Percentiles rank a stretch among this genome's conserved stretches.
Evolutionary conservation across 106 monocot species (phyloP).

Genomic region (Acanthochlamys bracteata): DNA sequence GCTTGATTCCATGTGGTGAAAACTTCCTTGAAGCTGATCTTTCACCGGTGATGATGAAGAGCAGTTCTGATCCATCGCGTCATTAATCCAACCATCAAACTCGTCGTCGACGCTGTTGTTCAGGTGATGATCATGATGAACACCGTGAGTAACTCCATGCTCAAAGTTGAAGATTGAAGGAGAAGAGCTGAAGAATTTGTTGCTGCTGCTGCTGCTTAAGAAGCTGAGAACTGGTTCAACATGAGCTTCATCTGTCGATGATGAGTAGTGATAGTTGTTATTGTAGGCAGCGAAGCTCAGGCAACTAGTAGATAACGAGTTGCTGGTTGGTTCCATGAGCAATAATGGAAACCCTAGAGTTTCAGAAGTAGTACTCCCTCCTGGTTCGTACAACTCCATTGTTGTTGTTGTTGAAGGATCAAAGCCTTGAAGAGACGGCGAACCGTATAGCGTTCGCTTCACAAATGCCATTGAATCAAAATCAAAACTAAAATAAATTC

Average conservation of each 20-base stretch:
- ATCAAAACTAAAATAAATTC: no score
- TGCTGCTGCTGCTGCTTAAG: slow-evolving; percentile 2
- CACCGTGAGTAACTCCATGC: slow-evolving; percentile 8
- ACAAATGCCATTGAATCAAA: background rate
- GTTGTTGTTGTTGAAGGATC: slow-evolving; percentile 17
- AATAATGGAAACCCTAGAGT: slow-evolving; percentile 13
- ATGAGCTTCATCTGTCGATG: background rate
- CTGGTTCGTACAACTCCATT: slow-evolving; percentile 15
- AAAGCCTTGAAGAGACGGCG: slow-evolving; percentile 14
- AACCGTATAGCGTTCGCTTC: background rate
- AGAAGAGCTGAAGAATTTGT: slow-evolving; percentile 21
- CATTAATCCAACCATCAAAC: slow-evolving; percentile 26
- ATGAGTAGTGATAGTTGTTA: no score
- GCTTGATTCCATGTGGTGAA: slow-evolving; percentile 7
- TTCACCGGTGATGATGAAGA: background rate
- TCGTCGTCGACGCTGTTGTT: slow-evolving; percentile 19
- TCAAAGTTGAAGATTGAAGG: slow-evolving; percentile 64
- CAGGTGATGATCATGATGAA: background rate
- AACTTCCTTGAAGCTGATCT: background rate
- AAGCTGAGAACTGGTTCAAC: slow-evolving; percentile 15
- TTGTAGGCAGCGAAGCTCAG: slow-evolving; percentile 2
- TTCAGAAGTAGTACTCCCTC: slow-evolving; percentile 15
- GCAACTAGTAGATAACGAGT: slow-evolving; percentile 3
- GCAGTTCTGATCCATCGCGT: slow-evolving; percentile 18
- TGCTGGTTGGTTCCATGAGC: slow-evolving; percentile 28